Conservation (phyloP, 176 grass and related monocot species). For the Oryza punctata region DNA sequence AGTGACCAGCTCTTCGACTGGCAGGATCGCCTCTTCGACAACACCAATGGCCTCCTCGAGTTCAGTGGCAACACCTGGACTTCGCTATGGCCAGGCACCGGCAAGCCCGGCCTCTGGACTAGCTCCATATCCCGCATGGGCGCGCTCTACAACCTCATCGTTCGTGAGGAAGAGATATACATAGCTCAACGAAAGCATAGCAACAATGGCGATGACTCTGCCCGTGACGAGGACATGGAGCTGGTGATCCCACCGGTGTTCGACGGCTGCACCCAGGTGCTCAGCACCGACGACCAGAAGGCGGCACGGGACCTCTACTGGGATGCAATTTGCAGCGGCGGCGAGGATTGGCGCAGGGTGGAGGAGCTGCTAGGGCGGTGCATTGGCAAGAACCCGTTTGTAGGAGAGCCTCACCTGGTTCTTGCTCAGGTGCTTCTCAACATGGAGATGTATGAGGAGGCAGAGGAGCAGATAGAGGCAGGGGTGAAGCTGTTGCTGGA, state of each 20-base stretch:
- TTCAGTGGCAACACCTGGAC: slow-evolving; percentile 49
- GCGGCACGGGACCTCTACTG: slow-evolving; percentile 66
- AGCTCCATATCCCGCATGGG: slow-evolving; percentile 64
- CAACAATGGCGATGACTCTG: background rate
- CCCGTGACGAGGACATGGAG: slow-evolving; percentile 61
- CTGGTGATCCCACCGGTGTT: slow-evolving; percentile 70
- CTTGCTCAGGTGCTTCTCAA: slow-evolving; percentile 55
- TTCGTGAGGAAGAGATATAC: slow-evolving; percentile 67
- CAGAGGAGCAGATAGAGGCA: slow-evolving; percentile 49
- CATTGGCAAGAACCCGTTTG: slow-evolving; percentile 57
- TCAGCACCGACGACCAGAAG: slow-evolving; percentile 41
- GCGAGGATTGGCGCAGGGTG: slow-evolving; percentile 21
- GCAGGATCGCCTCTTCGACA: slow-evolving; percentile 74
- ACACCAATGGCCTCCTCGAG: slow-evolving; percentile 59
- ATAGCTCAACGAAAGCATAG: slow-evolving; percentile 18
- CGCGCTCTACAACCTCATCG: slow-evolving; percentile 59
- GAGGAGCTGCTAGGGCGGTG: slow-evolving; percentile 47
- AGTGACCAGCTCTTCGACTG: slow-evolving; percentile 77
- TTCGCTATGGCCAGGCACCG: slow-evolving; percentile 65
- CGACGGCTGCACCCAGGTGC: slow-evolving; percentile 54
- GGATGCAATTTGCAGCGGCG: slow-evolving; percentile 47
- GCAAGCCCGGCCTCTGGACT: slow-evolving; percentile 79
- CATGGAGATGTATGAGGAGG: slow-evolving; percentile 61
- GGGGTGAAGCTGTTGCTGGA: slow-evolving; percentile 66
- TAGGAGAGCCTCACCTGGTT: slow-evolving; percentile 64